A percentile compares a stretch with the other conserved stretches of the same genome.
phyloP scores from a whole-genome alignment of 495 filamentous ascomycete species.

The Cercophora samala region DNA sequence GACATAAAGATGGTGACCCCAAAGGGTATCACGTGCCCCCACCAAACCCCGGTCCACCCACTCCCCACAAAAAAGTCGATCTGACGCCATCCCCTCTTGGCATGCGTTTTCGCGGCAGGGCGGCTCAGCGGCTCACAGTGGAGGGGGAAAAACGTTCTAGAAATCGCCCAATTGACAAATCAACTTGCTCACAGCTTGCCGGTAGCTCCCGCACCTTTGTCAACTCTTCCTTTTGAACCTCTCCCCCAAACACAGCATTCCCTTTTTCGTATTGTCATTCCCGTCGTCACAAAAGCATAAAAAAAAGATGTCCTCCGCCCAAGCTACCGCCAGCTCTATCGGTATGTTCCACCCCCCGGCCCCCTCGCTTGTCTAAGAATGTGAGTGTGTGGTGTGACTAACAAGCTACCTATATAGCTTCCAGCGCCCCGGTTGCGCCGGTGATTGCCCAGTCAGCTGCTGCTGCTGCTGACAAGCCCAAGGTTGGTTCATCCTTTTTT shows the following conservation, averaged over 20 bases:
- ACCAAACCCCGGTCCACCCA: constrained; percentile 7
- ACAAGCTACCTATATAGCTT: constrained; percentile 34
- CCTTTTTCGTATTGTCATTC: no score
- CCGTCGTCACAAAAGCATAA: background rate
- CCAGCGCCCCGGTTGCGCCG: constrained; percentile 25
- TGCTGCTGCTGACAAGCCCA: constrained; percentile 42
- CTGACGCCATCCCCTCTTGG: constrained; percentile 9
- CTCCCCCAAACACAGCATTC: background rate
- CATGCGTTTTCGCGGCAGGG: background rate
- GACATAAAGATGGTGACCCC: constrained; percentile 21
- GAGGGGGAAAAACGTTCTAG: constrained; percentile 9
- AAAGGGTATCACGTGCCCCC: constrained; percentile 28
- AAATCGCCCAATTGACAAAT: constrained; percentile 9
- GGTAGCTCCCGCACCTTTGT: background rate
- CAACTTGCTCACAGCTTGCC: background rate
- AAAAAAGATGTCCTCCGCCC: background rate
- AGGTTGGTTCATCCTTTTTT: constrained; percentile 32
- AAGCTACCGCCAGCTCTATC: background rate
- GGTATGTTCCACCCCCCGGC: background rate
- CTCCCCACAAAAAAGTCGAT: constrained; percentile 15
- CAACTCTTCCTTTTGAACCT: background rate
- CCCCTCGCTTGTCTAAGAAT: background rate
- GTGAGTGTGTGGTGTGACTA: background rate
- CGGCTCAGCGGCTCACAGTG: background rate
- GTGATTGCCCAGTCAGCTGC: constrained; percentile 13